Base-by-base conservation (phyloP, 2,329 filamentous ascomycete genomes). In the Nectriaceae sp. region DNA sequence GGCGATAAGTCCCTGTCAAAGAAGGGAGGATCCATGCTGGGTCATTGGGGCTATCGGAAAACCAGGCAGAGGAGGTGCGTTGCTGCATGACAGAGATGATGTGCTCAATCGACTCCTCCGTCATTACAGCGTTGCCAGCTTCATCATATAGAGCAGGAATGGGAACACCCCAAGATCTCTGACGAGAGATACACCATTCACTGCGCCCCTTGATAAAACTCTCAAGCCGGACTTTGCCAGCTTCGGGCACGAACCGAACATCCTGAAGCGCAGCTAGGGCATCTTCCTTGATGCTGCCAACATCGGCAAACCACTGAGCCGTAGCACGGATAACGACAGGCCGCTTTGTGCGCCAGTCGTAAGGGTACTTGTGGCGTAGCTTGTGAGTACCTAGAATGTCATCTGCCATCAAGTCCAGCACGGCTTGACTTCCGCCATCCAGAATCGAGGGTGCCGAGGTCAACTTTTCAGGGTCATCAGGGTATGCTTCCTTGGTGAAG, bases 171-270 rank as follows among this genome's bases (percentile, higher is more conserved):
- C 94, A 99, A 11, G 90, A 88, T 42, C 94, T 85, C 70, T 99
- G 94, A 39, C 94, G 84, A 4, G 94, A 99, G 59, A 99, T 97
- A 66, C 94, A 99, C 94, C 94, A 99, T 68, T 99, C 93, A 61
- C 84, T 96, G 42, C 94, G 83, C 19, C 89, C 89, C 62, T 87
- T 85, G 22, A 99, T 78, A 63, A 97, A 99, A 65, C 89, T 90
- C 63, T 90, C 83, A 4, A 99, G 77, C 21, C 94, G 82, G 5
- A 81, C 80, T 56, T 81, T 84, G 5, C 92, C 91, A 21, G 78
- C 76, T 37, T 87, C 79, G 0, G 94, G 94, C 13, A 96, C 77
- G 61, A 97, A 99, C 0, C 75, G 76, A 20, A 97, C 90, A 31
- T 81, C 68, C 1, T 84, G 73, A 11, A 99, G 74, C 8, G 90